Evolutionary conservation across 1,284 basidiomycete genomes (phyloP).

Genomic region (Tremellales sp.): DNA sequence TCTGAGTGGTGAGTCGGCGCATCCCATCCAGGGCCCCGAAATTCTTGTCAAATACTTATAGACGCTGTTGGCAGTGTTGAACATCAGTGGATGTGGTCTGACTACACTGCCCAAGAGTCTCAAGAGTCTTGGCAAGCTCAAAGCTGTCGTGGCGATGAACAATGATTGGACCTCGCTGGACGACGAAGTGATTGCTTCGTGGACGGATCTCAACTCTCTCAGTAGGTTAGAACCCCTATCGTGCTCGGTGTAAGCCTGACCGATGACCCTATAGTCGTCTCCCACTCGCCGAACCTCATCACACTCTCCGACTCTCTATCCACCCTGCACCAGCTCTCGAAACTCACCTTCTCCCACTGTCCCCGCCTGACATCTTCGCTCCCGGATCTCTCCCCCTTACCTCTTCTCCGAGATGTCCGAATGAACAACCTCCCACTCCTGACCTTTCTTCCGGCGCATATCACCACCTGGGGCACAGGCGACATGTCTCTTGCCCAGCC

Average conservation of each 20-base stretch:
- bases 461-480: constrained; percentile 40
- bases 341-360: constrained; percentile 45
- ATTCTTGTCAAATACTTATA: background rate
- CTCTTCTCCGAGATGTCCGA: constrained; percentile 42
- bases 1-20: constrained; percentile 29
- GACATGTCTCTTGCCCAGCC: constrained; percentile 23
- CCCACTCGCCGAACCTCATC: constrained; percentile 40
- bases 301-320: constrained; percentile 27
- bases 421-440: constrained; percentile 44
- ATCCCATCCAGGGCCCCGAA: background rate
- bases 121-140: constrained; percentile 27
- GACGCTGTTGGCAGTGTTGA: constrained; percentile 31
- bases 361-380: constrained; percentile 31
- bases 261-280: constrained; percentile 30
- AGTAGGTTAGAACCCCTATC: constrained; percentile 24
- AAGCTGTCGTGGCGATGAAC: constrained; percentile 44
- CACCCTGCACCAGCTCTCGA: constrained; percentile 32
- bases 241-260: background rate
- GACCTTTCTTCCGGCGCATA: constrained; percentile 30
- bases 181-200: constrained; percentile 24
- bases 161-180: constrained; percentile 39
- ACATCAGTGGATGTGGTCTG: constrained; percentile 36
- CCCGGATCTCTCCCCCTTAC: constrained; percentile 37
- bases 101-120: constrained; percentile 25
- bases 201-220: constrained; percentile 43